phyloP scores from a whole-genome alignment of 2,329 filamentous ascomycete genomes.

The Fonsecaea erecta region DNA sequence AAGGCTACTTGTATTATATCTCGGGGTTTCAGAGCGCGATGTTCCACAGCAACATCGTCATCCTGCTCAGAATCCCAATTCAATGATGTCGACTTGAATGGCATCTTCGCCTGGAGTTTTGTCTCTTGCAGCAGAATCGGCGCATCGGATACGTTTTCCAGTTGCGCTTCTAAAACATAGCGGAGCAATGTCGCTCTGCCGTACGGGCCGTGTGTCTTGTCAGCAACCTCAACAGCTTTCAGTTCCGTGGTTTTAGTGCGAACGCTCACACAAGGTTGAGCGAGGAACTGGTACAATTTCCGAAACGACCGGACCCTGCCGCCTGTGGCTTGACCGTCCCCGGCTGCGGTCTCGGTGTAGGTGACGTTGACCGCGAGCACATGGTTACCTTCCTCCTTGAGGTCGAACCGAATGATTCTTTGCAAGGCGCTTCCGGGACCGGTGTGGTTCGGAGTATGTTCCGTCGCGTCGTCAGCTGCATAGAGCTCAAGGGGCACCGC shows the following conservation, averaged over 20 bases:
- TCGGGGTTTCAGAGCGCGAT: slow-evolving; percentile 61
- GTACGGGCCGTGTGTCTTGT: slow-evolving; percentile 51
- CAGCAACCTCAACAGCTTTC: slow-evolving; percentile 51
- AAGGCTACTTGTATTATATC: slow-evolving; percentile 70
- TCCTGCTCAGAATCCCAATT: slow-evolving; percentile 57
- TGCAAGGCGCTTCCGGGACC: slow-evolving; percentile 71
- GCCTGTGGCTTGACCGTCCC: slow-evolving; percentile 53
- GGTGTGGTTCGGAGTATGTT: slow-evolving; percentile 21
- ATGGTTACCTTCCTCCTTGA: slow-evolving; percentile 93
- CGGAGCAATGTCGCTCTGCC: slow-evolving; percentile 48
- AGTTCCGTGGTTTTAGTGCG: slow-evolving; percentile 81
- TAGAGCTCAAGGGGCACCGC: slow-evolving; percentile 66
- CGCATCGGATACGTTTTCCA: slow-evolving; percentile 91
- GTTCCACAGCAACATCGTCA: slow-evolving; percentile 38
- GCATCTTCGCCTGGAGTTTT: slow-evolving; percentile 29
- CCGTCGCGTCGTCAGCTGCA: slow-evolving; percentile 33
- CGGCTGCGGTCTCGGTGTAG: slow-evolving; percentile 78
- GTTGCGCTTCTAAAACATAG: slow-evolving; percentile 88
- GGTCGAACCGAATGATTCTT: slow-evolving; percentile 79
- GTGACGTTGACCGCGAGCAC: slow-evolving; percentile 91
- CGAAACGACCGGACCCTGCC: slow-evolving; percentile 81
- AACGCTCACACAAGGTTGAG: slow-evolving; percentile 86
- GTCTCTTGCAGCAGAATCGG: slow-evolving; percentile 72
- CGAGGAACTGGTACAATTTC: slow-evolving; percentile 96
- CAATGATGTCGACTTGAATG: slow-evolving; percentile 57